Percentiles rank a stretch among this genome's conserved stretches.
Conservation (phyloP, 495 filamentous ascomycete species). For the Penicilliopsis zonata region DNA sequence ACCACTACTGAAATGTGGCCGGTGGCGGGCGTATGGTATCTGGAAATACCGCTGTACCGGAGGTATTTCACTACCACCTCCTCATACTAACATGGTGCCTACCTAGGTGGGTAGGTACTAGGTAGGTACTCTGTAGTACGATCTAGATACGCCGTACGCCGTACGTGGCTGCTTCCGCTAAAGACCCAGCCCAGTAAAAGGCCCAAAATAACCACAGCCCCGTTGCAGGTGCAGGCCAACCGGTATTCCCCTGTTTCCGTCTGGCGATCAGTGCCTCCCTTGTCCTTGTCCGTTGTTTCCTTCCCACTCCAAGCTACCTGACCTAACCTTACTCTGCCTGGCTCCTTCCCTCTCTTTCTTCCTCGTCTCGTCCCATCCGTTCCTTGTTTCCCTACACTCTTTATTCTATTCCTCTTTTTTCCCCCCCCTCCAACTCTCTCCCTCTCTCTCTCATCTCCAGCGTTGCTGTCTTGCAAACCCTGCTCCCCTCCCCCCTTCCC, state of each 20-base stretch:
- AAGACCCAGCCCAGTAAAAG: too few relatives aligned
- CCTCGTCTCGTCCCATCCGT: conserved; percentile 6
- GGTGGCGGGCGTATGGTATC: too few relatives aligned
- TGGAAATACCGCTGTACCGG: too few relatives aligned
- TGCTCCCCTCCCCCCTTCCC: conserved; percentile 8
- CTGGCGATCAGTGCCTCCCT: conserved; percentile 1
- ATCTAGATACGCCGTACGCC: too few relatives aligned
- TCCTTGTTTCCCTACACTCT: conserved; percentile 17
- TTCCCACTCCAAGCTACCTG: background rate
- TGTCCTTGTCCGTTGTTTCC: background rate
- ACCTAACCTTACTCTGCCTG: background rate
- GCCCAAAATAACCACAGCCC: conserved; percentile 1
- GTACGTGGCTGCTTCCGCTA: too few relatives aligned
- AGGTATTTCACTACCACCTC: too few relatives aligned
- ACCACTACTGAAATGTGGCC: too few relatives aligned
- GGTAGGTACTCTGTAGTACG: too few relatives aligned
- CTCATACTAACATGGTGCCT: too few relatives aligned
- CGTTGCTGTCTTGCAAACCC: conserved; percentile 3
- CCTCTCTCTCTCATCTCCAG: conserved; percentile 11
- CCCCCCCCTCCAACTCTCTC: conserved; percentile 13
- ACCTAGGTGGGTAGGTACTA: too few relatives aligned
- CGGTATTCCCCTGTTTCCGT: background rate
- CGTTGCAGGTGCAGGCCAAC: background rate
- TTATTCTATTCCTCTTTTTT: conserved; percentile 18
- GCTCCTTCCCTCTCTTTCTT: conserved; percentile 9